Evolutionary conservation across 805 yeast genomes (phyloP).

Genomic region (Isabelozyma gotoi): DNA sequence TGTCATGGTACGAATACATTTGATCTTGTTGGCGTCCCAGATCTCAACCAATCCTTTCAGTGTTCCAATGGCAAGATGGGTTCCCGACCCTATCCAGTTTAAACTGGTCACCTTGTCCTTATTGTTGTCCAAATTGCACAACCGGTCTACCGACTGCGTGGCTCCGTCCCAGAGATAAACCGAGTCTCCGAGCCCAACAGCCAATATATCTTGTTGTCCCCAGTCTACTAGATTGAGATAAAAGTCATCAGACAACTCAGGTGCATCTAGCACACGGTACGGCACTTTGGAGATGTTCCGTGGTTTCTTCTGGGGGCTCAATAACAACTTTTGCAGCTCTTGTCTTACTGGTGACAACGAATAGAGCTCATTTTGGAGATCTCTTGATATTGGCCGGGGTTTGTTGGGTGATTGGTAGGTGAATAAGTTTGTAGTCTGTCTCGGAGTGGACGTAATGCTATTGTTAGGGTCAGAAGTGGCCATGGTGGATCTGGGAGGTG

Average conservation of each 20-base stretch:
- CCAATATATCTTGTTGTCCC: slow-evolving; percentile 87
- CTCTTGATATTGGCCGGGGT: slow-evolving; percentile 59
- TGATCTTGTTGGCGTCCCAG: slow-evolving; percentile 84
- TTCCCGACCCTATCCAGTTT: slow-evolving; percentile 92
- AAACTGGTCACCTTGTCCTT: slow-evolving; percentile 77
- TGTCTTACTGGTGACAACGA: slow-evolving; percentile 85
- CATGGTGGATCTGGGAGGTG: slow-evolving; percentile 8
- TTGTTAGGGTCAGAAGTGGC: slow-evolving; percentile 16
- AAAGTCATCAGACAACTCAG: slow-evolving; percentile 91
- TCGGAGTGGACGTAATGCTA: slow-evolving; percentile 26
- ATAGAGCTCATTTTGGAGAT: slow-evolving; percentile 70
- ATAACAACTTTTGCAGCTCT: slow-evolving; percentile 75
- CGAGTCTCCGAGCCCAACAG: slow-evolving; percentile 85
- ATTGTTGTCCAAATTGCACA: slow-evolving; percentile 65
- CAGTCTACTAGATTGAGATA: slow-evolving; percentile 91
- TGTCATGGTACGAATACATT: slow-evolving; percentile 85
- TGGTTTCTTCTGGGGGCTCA: slow-evolving; percentile 80
- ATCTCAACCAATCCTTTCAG: slow-evolving; percentile 84
- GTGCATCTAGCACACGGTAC: slow-evolving; percentile 92
- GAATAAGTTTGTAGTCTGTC: slow-evolving; percentile 57
- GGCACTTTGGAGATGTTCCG: slow-evolving; percentile 84
- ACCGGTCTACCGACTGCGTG: slow-evolving; percentile 76
- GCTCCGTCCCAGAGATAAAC: slow-evolving; percentile 91
- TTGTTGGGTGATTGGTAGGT: slow-evolving; percentile 74
- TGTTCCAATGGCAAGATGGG: slow-evolving; percentile 93